Evolutionary conservation across 1,284 basidiomycete species (phyloP), one percentile per base, ranked within the genome.

Genomic region (Ustilago nuda): DNA sequence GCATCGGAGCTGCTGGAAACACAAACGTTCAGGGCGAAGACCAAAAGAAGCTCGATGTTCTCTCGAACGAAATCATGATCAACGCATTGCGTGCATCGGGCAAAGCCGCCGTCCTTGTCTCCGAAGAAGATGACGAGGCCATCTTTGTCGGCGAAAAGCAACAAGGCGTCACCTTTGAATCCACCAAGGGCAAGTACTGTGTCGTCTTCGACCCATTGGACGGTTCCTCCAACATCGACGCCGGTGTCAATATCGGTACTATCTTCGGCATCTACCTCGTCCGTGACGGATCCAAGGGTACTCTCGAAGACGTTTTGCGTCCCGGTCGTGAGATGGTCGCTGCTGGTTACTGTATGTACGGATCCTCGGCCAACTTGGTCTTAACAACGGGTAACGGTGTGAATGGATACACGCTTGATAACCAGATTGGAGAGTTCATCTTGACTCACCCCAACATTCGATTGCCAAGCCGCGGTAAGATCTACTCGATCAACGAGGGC

Each of bases 401-500:
- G 73, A 95, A 99, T 87, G 97, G 97, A 56, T 99, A 98, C 89
- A 99, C 97, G 15, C 91, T 99, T 59, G 97, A 99, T 87, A 93
- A 94, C 59, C 67, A 59, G 56, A 79, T 85, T 43, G 97, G 97
- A 82, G 97, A 99, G 88, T 99, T 99, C 87, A 98, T 99, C 86
- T 91, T 99, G 71, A 99, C 97, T 41, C 97, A 99, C 88, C 95
- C 95, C 30, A 92, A 98, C 86, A 99, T 99, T 87, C 90, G 91
- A 87, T 93, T 99, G 79, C 97, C 97, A 7, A 82, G 90, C 30
- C 92, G 97, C 65, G 97, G 97, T 80, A 99, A 99, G 89, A 99
- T 99, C 86, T 99, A 99, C 89, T 98, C 95, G 19, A 96, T 98
- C 90, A 99, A 99, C 88, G 97, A 99, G 88, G 96, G 96, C 76